Evolutionary conservation across 2,329 filamentous ascomycete species (phyloP), one percentile per base, ranked within the genome.

Genomic region (Trichoderma koningii): DNA sequence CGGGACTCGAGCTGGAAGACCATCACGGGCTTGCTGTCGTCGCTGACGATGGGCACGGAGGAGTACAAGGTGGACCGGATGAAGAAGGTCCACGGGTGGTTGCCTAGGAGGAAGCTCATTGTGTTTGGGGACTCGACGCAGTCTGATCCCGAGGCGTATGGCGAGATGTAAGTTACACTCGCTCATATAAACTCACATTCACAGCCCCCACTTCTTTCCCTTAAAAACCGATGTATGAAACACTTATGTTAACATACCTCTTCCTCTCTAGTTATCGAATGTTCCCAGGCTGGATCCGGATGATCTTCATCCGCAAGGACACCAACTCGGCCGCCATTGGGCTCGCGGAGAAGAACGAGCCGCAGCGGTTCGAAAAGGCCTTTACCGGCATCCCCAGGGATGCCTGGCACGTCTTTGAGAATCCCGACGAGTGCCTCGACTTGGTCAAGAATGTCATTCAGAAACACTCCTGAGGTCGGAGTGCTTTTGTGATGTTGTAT

Each of bases 41-140:
- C 88, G 15, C 82, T 97, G 55, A 96, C 92, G 0, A 81, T 90
- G 65, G 89, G 89, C 41, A 96, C 93, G 0, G 84, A 95, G 74
- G 86, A 89, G 66, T 98, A 97, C 82, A 98, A 98, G 77, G 85
- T 90, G 12, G 85, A 89, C 65, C 87, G 90, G 19, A 92, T 97
- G 76, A 82, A 84, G 65, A 92, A 92, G 78, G 85, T 98, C 28
- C 85, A 92, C 70, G 76, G 78, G 1, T 95, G 91, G 90, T 82
- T 97, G 55, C 94, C 94, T 0, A 83, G 84, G 70, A 83, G 91
- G 66, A 90, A 89, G 71, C 89, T 96, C 78, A 86, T 98, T 68
- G 89, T 89, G 70, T 88, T 98, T 69, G 94, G 94, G 0, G 94
- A 98, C 77, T 94, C 89, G 45, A 97, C 93, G 0, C 94, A 97